These are phyloP conservation scores for Fraxinus pennsylvanica DNA, from an alignment of 257 asterid species.

Conservation along the genomic window DNA sequence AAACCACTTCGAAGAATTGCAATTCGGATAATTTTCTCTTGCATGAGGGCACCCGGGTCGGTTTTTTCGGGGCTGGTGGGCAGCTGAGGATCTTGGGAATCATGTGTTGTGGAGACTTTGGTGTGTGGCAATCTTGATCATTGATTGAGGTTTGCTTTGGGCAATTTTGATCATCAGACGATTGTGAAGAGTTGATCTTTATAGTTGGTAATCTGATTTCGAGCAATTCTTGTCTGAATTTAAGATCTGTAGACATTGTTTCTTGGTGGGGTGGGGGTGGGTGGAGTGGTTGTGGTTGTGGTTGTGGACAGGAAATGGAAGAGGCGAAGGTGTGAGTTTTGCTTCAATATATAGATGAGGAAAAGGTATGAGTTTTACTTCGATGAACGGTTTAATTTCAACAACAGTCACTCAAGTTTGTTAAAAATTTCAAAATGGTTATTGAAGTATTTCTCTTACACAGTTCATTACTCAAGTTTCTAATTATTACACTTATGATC, in stretches of 20 bases:
- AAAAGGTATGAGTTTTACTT: background rate
- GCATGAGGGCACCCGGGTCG: slow-evolving; percentile 36
- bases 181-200: slow-evolving; percentile 21
- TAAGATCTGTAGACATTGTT: slow-evolving; percentile 53
- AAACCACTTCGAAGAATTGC: slow-evolving; percentile 43
- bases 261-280: slow-evolving; percentile 14
- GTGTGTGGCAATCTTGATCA: slow-evolving; percentile 41
- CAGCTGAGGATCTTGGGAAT: slow-evolving; percentile 46
- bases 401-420: too few species aligned
- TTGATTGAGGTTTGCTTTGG: slow-evolving; percentile 2
- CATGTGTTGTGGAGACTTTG: slow-evolving; percentile 45
- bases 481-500: too few species aligned
- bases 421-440: too few species aligned
- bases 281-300: background rate
- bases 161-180: background rate
- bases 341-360: slow-evolving; percentile 31
- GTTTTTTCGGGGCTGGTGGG: slow-evolving; percentile 68
- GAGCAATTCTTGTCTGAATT: slow-evolving; percentile 24
- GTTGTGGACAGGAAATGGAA: slow-evolving; percentile 24
- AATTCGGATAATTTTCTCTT: slow-evolving; percentile 46
- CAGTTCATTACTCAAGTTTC: too few species aligned
- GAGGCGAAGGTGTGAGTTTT: slow-evolving; percentile 19
- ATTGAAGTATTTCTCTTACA: too few species aligned
- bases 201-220: slow-evolving; percentile 34
- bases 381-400: too few species aligned